Base-by-base conservation (phyloP, 139 green algal genomes). In the Micractinium conductrix region DNA sequence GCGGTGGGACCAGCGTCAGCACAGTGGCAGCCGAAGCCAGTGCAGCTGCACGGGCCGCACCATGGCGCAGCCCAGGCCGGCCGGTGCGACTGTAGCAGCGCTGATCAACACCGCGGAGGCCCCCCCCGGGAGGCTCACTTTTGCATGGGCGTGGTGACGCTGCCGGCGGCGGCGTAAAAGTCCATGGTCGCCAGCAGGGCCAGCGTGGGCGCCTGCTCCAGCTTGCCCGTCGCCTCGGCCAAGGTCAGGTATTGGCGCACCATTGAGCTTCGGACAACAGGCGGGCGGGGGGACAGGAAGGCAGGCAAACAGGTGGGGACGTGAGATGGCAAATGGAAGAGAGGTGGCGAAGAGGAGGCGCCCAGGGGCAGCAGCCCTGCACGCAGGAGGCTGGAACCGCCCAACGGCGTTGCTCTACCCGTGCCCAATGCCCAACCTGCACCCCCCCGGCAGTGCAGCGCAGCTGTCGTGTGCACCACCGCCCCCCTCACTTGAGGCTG, bases 181-280 rank as follows among this genome's bases (percentile, higher is more conserved):
- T 72, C 65, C 35, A 44, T 33, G 33, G 43, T 38, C 6, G 43
- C 30, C 76, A 82, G 26, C 24, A 72, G 37, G 14, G 76, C 76
- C 3, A 58, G 38, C 14, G 68, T 42, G 1, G 55, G 30, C 38
- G 72, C 58, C 53, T 82, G 76, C 19, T 26, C 58, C 38, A 82
- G 76, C 76, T 37, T 22, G 35, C 76, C 43, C 12, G 76, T 58
- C 26, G 76, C 58, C 6, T 82, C 76, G 68, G 58, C 58, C 28
- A 82, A 35, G 3, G 24, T 26, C 33, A 82, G 28, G 28, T 82
- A 82, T 58, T 82, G 76, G 38, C 42, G 55, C 70, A 53, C 42
- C 70, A 53, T 28, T 12, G 65, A 38, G 35, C 65, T 72, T 33
- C 65, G 28, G 35, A 2, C 2, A 19, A 62, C 60, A 68, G 60